phyloP scores from a whole-genome alignment of 805 yeast genomes.

The Ogataea nitratoaversa region DNA sequence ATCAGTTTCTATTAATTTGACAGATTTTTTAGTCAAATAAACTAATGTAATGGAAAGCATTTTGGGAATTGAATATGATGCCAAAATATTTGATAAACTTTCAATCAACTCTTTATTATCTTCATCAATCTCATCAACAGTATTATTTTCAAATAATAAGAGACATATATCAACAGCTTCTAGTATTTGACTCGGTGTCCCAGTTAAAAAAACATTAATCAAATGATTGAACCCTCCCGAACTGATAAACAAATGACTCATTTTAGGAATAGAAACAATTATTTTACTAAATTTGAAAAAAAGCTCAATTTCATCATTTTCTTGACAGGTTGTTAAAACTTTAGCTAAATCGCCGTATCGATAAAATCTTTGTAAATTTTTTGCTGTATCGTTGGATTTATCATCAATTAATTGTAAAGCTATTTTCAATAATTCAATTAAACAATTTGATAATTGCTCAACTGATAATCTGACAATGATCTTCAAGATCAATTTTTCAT shows the following conservation, averaged over 20 bases:
- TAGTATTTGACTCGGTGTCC: neutral
- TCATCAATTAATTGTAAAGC: neutral
- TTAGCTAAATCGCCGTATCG: neutral
- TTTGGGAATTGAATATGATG: neutral
- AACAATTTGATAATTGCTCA: neutral
- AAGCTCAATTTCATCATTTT: neutral
- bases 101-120: neutral
- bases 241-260: neutral
- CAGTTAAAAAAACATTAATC: neutral
- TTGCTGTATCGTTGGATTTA: no score
- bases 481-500: neutral
- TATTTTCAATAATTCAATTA: neutral
- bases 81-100: neutral
- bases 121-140: no score
- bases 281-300: neutral
- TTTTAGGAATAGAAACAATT: neutral
- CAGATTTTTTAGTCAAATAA: neutral
- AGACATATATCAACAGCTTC: neutral
- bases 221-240: neutral
- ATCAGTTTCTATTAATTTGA: neutral
- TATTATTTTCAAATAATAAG: neutral
- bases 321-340: neutral
- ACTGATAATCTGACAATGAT: neutral
- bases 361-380: neutral
- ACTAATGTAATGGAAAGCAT: neutral